These are phyloP conservation scores for Sporothrix inflata DNA, from an alignment of 2,329 filamentous ascomycete genomes.

Conservation along the genomic window DNA sequence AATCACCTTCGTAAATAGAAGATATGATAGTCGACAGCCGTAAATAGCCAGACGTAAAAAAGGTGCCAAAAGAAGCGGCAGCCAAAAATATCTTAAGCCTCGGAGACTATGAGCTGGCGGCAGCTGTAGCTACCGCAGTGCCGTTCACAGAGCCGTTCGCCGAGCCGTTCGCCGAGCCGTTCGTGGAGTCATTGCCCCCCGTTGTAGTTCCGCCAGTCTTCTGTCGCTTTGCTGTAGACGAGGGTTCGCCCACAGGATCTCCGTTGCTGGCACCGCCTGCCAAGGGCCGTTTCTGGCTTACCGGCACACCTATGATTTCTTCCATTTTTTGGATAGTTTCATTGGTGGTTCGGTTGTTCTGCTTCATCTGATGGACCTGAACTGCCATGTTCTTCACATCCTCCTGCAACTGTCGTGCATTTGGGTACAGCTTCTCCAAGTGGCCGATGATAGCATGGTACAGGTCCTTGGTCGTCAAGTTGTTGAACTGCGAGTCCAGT, in stretches of 20 bases:
- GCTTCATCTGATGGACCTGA: constrained; percentile 14
- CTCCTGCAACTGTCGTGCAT: constrained; percentile 31
- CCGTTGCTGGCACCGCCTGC: background rate
- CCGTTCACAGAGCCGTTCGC: background rate
- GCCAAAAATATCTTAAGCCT: background rate
- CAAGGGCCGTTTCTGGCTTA: background rate
- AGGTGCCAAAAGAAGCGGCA: background rate
- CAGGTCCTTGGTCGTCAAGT: constrained; percentile 50
- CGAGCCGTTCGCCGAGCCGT: background rate
- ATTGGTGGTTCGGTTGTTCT: background rate
- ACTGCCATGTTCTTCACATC: constrained; percentile 7
- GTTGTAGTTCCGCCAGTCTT: background rate
- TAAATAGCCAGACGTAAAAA: background rate
- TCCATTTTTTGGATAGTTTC: background rate
- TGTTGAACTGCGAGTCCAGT: constrained; percentile 54
- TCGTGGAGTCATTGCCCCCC: background rate
- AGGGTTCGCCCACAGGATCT: background rate
- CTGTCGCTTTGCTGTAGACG: constrained; percentile 7
- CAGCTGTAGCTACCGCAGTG: background rate
- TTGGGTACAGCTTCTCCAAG: constrained; percentile 41
- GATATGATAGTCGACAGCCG: background rate
- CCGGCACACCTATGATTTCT: background rate
- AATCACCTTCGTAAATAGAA: background rate
- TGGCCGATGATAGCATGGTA: constrained; percentile 47
- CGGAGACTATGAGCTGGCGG: no score